Evolutionary conservation across 305 asterid species (phyloP).

Genomic region (Solanum aculeatissimum): DNA sequence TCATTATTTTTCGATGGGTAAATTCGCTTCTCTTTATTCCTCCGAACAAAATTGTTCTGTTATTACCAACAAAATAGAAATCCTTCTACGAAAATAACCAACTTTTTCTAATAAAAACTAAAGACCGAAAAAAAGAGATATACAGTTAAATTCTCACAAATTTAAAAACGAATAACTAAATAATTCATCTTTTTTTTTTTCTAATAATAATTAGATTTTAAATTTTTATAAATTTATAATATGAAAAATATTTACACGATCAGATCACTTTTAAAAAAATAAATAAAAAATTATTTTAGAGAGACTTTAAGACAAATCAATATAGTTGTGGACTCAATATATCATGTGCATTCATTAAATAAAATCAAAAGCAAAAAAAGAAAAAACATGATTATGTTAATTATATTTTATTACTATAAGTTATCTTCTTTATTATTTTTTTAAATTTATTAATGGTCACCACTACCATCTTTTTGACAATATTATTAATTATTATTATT

Average conservation of each 20-base stretch:
- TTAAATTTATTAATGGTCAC: neutral
- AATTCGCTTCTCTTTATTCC: too few relatives aligned
- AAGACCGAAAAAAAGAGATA: too few relatives aligned
- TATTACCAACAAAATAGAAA: too few relatives aligned
- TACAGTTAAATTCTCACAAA: too few relatives aligned
- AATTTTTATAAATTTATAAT: neutral
- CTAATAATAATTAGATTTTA: neutral
- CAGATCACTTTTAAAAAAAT: neutral
- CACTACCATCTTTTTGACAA: neutral
- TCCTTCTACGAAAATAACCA: too few relatives aligned
- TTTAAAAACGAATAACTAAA: too few relatives aligned
- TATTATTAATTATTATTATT: too few relatives aligned
- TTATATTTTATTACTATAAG: neutral
- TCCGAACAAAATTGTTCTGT: too few relatives aligned
- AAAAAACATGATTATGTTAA: slow-evolving; percentile 6
- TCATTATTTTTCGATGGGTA: too few relatives aligned
- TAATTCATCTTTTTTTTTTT: too few relatives aligned
- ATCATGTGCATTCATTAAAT: slow-evolving; percentile 20
- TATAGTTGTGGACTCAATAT: slow-evolving; percentile 6
- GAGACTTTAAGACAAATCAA: slow-evolving; percentile 13
- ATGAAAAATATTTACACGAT: neutral
- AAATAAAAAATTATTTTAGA: neutral
- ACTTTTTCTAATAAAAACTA: too few relatives aligned
- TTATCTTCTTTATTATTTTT: neutral
- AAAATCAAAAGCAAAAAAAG: neutral